phyloP scores from a whole-genome alignment of 1,284 basidiomycete species.

The Moesziomyces sp. region DNA sequence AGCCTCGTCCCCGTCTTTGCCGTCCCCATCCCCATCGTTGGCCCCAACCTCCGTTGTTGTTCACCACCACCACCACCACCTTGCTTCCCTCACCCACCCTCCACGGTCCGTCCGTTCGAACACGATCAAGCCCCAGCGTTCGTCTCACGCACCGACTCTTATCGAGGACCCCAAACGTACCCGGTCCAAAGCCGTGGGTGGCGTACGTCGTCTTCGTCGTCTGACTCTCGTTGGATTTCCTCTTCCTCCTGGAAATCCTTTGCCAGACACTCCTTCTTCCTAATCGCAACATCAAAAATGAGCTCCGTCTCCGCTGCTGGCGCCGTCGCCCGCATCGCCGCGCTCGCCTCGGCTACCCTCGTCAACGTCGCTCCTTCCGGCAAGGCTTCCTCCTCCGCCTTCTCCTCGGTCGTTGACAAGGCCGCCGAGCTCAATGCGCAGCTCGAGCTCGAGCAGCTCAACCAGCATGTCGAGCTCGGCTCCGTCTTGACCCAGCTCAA shows the following conservation, averaged over 20 bases:
- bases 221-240: too few relatives aligned
- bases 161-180: constrained; percentile 1
- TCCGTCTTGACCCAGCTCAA: constrained; percentile 48
- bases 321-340: constrained; percentile 48
- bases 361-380: constrained; percentile 45
- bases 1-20: too few relatives aligned
- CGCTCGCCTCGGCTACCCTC: constrained; percentile 43
- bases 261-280: not conserved
- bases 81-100: not conserved
- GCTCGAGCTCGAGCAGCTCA: constrained; percentile 49
- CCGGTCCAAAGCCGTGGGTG: constrained; percentile 20
- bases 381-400: constrained; percentile 35
- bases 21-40: too few relatives aligned
- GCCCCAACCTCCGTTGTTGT: too few relatives aligned
- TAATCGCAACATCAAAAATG: constrained; percentile 19
- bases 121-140: constrained; percentile 8
- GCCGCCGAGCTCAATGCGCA: constrained; percentile 33
- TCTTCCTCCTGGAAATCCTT: too few relatives aligned
- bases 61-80: not conserved
- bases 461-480: constrained; percentile 49
- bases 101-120: constrained; percentile 4
- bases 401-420: constrained; percentile 31
- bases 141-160: constrained; percentile 14
- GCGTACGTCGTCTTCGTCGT: constrained; percentile 12
- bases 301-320: constrained; percentile 42